These are phyloP conservation scores for Aspergillus fischeri DNA, from an alignment of 2,329 filamentous ascomycete genomes.

Conservation along the genomic window DNA sequence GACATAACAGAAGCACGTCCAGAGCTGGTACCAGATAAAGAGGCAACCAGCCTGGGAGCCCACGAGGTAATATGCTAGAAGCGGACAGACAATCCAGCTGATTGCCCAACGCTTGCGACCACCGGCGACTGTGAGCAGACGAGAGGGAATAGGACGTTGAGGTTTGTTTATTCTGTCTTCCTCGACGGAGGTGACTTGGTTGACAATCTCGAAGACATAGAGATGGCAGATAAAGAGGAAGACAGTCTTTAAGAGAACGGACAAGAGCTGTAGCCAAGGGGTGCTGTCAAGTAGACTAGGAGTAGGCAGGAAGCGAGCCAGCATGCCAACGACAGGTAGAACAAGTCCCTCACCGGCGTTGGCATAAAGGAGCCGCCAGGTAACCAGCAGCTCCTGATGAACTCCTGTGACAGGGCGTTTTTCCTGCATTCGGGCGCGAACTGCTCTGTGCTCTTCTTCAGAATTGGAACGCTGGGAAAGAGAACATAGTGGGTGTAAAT, in stretches of 20 bases:
- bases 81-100: constrained; percentile 1
- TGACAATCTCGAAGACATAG: constrained; percentile 6
- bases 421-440: neutral
- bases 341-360: constrained; percentile 2
- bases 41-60: neutral
- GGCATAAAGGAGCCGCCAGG: neutral
- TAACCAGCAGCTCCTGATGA: constrained; percentile 1
- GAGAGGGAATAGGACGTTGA: constrained; percentile 1
- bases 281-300: neutral
- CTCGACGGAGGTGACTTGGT: constrained; percentile 1
- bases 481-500: neutral
- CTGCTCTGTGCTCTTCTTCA: neutral
- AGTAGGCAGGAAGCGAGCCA: constrained; percentile 2
- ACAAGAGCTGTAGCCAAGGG: neutral
- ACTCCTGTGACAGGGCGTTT: neutral
- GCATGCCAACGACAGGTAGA: constrained; percentile 1
- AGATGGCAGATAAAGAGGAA: constrained; percentile 2
- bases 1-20: constrained; percentile 6
- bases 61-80: neutral
- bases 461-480: neutral
- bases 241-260: neutral
- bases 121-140: neutral
- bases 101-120: constrained; percentile 2
- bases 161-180: constrained; percentile 5
- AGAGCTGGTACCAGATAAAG: constrained; percentile 1